Base-by-base conservation (phyloP, 2,329 filamentous ascomycete species). In the Alternaria angustiovoidea region DNA sequence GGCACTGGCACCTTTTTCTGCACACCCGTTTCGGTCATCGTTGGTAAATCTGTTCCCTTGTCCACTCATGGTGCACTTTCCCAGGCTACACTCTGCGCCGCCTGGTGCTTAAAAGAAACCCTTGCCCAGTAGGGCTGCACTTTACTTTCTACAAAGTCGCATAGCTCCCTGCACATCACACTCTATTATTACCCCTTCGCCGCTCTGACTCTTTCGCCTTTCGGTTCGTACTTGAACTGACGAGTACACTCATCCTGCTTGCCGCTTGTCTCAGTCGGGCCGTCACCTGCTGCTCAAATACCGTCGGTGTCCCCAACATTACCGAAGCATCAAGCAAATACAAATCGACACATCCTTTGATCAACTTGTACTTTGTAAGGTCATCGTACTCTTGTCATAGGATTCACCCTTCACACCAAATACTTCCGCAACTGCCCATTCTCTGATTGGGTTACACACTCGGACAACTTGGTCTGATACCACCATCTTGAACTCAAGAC, bases 71-170 rank as follows among this genome's bases (percentile, higher is more conserved):
- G 68, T 63, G 59, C 63, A 51, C 64, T 65, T 66, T 66, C 72
- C 66, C 72, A 76, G 75, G 73, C 75, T 76, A 64, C 75, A 72
- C 54, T 70, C 68, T 63, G 62, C 63, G 61, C 68, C 64, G 57
- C 63, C 65, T 62, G 61, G 52, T 67, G 69, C 70, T 70, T 72
- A 75, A 74, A 47, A 69, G 60, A 57, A 54, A 49, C 51, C 63
- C 52, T 55, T 55, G 64, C 61, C 71, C 68, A 63, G 66, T 65
- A 71, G 59, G 62, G 65, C 68, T 70, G 60, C 64, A 51, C 52
- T 66, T 64, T 65, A 55, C 56, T 49, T 38, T 66, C 65, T 54
- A 70, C 46, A 47, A 62, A 62, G 41, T 51, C 66, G 65, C 68
- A 69, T 65, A 51, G 62, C 59, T 62, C 57, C 60, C 66, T 70